phyloP scores from a whole-genome alignment of 2,329 filamentous ascomycete species.

The Ascosphaera acerosa region DNA sequence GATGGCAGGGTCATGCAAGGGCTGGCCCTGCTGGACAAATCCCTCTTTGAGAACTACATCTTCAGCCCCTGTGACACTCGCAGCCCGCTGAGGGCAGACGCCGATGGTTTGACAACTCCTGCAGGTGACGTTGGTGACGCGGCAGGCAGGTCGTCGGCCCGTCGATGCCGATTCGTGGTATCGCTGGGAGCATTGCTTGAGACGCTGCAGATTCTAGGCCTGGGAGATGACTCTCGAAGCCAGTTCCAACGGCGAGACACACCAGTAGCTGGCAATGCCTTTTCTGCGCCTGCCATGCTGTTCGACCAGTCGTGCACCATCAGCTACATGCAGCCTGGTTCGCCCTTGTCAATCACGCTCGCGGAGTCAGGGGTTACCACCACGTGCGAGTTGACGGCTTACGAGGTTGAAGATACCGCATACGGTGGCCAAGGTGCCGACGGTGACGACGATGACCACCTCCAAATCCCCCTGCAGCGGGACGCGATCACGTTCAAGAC shows the following conservation, averaged over 20 bases:
- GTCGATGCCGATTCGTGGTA: conserved; percentile 72
- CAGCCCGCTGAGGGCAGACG: conserved; percentile 5
- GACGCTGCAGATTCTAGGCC: conserved; percentile 82
- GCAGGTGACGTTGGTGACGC: too few species aligned
- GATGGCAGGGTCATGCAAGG: conserved; percentile 81
- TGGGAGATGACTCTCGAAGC: conserved; percentile 38
- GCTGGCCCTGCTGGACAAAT: conserved; percentile 64
- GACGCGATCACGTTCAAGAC: conserved; percentile 67
- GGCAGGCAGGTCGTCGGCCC: too few species aligned
- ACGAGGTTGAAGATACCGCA: conserved; percentile 52
- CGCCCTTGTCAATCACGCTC: conserved; percentile 59
- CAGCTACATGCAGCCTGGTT: conserved; percentile 47
- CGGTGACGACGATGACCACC: conserved; percentile 14
- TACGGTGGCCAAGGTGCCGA: too few species aligned
- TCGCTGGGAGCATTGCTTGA: conserved; percentile 72
- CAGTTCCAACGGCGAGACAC: too few species aligned
- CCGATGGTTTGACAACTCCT: conserved; percentile 23
- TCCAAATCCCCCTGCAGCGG: conserved; percentile 78
- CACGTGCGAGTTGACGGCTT: conserved; percentile 73
- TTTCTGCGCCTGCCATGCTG: conserved; percentile 58
- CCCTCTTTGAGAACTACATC: conserved; percentile 65
- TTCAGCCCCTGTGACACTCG: conserved; percentile 26
- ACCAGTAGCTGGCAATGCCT: conserved; percentile 38
- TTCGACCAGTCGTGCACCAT: conserved; percentile 71
- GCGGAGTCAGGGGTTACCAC: conserved; percentile 72